A percentile compares a stretch with the other conserved stretches of the same genome.
Evolutionary conservation across 1,139 yeast species (phyloP).

Genomic region (Diutina ranongensis): DNA sequence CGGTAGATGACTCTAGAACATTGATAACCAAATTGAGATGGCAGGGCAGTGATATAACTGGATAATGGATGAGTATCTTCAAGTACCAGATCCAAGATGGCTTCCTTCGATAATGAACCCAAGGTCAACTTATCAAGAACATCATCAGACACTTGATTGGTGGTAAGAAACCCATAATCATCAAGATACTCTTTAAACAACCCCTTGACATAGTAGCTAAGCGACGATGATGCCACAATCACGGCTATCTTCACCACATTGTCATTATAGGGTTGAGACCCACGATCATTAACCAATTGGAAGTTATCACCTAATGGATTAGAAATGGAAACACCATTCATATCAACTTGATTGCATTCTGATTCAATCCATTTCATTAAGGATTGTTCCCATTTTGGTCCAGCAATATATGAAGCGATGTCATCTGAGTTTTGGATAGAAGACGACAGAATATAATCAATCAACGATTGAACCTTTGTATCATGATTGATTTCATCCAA

Average conservation of each 20-base stretch:
- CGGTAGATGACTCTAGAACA: neutral
- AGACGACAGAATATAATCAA: neutral
- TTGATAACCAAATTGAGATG: neutral
- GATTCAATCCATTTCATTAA: neutral
- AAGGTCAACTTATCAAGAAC: neutral
- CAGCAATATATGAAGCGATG: neutral
- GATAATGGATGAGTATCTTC: neutral
- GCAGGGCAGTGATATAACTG: neutral
- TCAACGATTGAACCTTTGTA: neutral
- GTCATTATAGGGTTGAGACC: neutral
- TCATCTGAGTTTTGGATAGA: neutral
- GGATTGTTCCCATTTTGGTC: neutral
- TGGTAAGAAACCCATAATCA: slow-evolving; percentile 12
- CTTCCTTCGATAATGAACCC: neutral
- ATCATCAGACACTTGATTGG: neutral
- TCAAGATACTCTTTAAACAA: slow-evolving; percentile 13
- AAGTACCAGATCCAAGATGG: neutral
- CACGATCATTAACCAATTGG: slow-evolving; percentile 14
- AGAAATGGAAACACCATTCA: slow-evolving; percentile 24
- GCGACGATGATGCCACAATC: neutral
- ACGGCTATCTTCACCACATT: neutral
- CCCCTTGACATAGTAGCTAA: neutral
- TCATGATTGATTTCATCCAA: neutral
- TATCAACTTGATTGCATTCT: slow-evolving; percentile 8
- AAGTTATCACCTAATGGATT: slow-evolving; percentile 33